Base-by-base conservation (phyloP, 208 protist species). In the Acanthamoeba triangularis region DNA sequence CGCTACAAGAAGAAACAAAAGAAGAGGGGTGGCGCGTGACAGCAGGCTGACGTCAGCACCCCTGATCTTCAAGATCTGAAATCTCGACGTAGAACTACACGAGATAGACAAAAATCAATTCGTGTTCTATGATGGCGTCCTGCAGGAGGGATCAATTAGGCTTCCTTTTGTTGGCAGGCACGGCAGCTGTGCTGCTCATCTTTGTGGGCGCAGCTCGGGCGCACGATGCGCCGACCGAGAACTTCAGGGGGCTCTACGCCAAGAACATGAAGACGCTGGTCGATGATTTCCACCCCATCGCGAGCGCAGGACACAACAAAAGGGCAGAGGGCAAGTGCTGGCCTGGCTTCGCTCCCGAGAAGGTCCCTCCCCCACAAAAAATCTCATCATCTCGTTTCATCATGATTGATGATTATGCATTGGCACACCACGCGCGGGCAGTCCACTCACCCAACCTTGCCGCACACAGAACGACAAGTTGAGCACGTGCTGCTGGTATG, bases 401-500 rank as follows among this genome's bases (percentile, higher is more conserved):
- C 20, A 72, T 11, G 37, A 74, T 67, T 67, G 28, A 74, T 33
- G 23, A 74, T 37, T n/a, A 16, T 33, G 2, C 52, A 20, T 18
- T 56, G 52, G 14, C 52, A 35, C 30, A 74, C 23, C 63, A 72
- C 5, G 5, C 20, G 6, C 30, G 6, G 8, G 8, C 30, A 10
- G 16, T 67, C 28, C 28, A n/a, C 28, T 67, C 28, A n/a, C 49
- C 49, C 11, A 56, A 18, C 14, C 5, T 56, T 18, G 2, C 1
- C 35, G n/a, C 20, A 37, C 20, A 37, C 74, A 82, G 74, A 82
- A 82, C 41, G 74, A 52, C 37, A 25, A 82, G 8, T 25, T 82
- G 74, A 82, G 74, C 25, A 82, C 74, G 14, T 82, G 74, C 37
- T 82, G 74, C 37, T 82, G 74, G 74, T 82, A 82, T 23, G 74